These are phyloP conservation scores for Aspergillus sp. DNA, from an alignment of 2,329 filamentous ascomycete genomes.

Conservation along the genomic window DNA sequence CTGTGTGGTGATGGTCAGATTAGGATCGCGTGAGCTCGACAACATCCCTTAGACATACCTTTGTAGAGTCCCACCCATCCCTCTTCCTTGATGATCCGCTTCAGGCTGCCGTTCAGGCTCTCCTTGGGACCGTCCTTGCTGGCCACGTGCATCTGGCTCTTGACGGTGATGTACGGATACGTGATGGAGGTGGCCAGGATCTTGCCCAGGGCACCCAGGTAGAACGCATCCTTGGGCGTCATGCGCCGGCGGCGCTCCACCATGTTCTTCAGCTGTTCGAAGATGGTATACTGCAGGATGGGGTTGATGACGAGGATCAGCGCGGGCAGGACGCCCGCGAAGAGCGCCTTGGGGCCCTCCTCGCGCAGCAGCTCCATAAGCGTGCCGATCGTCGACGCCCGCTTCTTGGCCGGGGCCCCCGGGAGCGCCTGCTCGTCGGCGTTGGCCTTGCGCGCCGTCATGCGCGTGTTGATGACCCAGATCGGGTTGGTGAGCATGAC, in stretches of 20 bases:
- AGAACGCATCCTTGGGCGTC: constrained; percentile 83
- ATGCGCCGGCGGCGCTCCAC: constrained; percentile 75
- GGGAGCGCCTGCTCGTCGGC: constrained; percentile 43
- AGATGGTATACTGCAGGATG: constrained; percentile 97
- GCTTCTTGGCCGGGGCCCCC: constrained; percentile 49
- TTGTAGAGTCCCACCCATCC: constrained; percentile 92
- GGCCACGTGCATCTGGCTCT: constrained; percentile 95
- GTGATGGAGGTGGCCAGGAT: constrained; percentile 90
- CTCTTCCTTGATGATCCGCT: constrained; percentile 79
- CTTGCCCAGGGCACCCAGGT: constrained; percentile 90
- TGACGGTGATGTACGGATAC: constrained; percentile 98
- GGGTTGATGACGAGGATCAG: constrained; percentile 96
- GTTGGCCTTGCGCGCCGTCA: constrained; percentile 82
- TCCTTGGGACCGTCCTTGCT: constrained; percentile 73
- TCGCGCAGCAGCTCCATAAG: constrained; percentile 76
- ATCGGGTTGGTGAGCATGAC: constrained; percentile 97
- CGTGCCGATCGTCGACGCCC: constrained; percentile 72
- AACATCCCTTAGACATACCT: constrained; percentile 60
- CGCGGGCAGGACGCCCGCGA: constrained; percentile 88
- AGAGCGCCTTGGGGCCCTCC: constrained; percentile 82
- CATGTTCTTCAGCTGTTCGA: constrained; percentile 94
- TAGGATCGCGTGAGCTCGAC: no score
- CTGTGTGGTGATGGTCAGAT: no score
- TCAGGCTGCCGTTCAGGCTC: constrained; percentile 74
- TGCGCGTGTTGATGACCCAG: constrained; percentile 98